Evolutionary conservation across 306 rosid genomes (phyloP).

Genomic region (Amphicarpaea edgeworthii): DNA sequence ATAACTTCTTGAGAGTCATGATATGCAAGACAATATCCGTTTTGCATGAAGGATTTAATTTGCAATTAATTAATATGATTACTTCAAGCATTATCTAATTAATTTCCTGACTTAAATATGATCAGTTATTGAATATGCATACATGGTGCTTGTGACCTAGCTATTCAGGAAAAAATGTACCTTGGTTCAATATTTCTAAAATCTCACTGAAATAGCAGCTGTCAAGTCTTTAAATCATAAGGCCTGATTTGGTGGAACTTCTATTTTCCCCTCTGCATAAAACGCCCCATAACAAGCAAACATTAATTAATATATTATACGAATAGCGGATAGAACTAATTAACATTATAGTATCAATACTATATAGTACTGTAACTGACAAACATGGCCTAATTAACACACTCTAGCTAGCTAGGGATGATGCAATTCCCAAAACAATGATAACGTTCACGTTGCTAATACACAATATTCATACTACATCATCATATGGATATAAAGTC

Average conservation of each 20-base stretch:
- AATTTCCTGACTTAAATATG: neutral
- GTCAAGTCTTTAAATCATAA: slow-evolving; percentile 4
- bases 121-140: neutral
- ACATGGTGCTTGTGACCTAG: neutral
- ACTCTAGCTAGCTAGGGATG: slow-evolving; percentile 10
- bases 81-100: neutral
- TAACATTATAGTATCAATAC: slow-evolving; percentile 19
- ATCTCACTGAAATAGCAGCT: slow-evolving; percentile 10
- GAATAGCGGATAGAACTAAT: slow-evolving; percentile 12
- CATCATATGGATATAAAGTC: neutral
- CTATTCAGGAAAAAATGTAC: slow-evolving; percentile 25
- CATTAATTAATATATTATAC: slow-evolving; percentile 9
- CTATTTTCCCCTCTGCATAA: slow-evolving; percentile 32
- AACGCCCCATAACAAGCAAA: slow-evolving; percentile 13
- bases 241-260: slow-evolving; percentile 5
- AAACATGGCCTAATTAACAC: slow-evolving; percentile 21
- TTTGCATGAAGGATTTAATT: neutral
- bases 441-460: neutral
- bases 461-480: slow-evolving; percentile 2
- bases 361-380: slow-evolving; percentile 26
- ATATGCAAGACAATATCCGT: neutral
- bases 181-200: slow-evolving; percentile 25
- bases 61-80: slow-evolving; percentile 11
- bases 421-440: slow-evolving; percentile 22
- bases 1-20: neutral